Base-by-base conservation (phyloP, 176 grass and related monocot species). In the Areca catechu region DNA sequence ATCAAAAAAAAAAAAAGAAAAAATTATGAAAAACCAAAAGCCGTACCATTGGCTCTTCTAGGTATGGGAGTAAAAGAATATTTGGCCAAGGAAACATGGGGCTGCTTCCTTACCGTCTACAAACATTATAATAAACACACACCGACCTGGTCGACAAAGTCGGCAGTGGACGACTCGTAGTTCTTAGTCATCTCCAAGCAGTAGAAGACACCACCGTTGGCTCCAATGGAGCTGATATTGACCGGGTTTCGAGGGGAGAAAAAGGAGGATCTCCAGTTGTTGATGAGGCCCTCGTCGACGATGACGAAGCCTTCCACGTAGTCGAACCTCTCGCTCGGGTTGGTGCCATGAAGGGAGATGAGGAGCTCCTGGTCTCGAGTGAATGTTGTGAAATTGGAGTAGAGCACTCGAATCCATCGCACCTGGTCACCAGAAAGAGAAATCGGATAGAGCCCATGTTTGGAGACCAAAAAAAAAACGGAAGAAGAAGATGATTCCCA, bases 211-310 rank as follows among this genome's bases (percentile, higher is more conserved):
- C 73, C 76, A 62, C 63, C 57, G 72, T 77, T 73, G 80, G 50
- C 60, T 20, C 76, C 77, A 21, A 98, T 71, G 48, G 93, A 88
- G 84, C 70, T 85, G 56, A 88, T 57, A 72, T 98, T 98, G 16
- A 98, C 85, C 0, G 93, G 83, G 65, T 98, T 98, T 79, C 77
- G 76, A 4, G 83, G 84, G 25, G 93, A 98, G 93, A 98, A 98
- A 78, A 98, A 98, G 62, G 93, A 98, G 9, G 93, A 98, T 50
- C 93, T 77, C 93, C 93, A 92, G 75, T 92, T 98, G 80, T 98
- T 98, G 79, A 98, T 91, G 47, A 92, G 78, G 23, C 87, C 88
- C 57, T 98, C 93, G 69, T 89, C 87, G 27, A 83, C 82, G 28
- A 92, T 83, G 27, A 98, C 93, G 62, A 98, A 88, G 24, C 93